Percentiles rank a stretch among this genome's conserved stretches.
These are phyloP conservation scores for Amanita muscaria DNA, from an alignment of 768 basidiomycete species.

Conservation along the genomic window DNA sequence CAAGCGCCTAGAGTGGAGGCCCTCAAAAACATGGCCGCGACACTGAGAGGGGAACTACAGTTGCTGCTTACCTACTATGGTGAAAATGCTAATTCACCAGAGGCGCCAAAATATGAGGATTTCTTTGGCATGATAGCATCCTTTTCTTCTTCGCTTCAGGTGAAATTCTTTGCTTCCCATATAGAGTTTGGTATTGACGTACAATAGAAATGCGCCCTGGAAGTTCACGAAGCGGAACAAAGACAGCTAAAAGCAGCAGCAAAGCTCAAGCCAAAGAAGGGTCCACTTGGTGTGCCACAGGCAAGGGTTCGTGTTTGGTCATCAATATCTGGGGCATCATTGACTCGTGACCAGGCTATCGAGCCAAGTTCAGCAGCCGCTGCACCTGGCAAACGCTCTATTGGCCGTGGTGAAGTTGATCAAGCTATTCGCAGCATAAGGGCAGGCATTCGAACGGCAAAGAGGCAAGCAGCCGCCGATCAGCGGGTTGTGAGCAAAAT, in stretches of 20 bases:
- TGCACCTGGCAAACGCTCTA: constrained; percentile 38
- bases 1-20: constrained; percentile 51
- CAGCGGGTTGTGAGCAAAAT: constrained; percentile 74
- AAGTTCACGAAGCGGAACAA: constrained; percentile 45
- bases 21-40: constrained; percentile 47
- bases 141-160: constrained; percentile 69
- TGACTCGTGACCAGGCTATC: neutral
- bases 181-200: neutral
- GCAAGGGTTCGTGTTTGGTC: constrained; percentile 16
- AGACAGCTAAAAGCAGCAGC: constrained; percentile 20
- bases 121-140: constrained; percentile 71
- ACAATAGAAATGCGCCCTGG: constrained; percentile 59
- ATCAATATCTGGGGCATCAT: neutral
- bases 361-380: constrained; percentile 13
- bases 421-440: constrained; percentile 77
- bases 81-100: constrained; percentile 55
- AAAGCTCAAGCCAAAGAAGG: constrained; percentile 17
- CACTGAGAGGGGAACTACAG: constrained; percentile 52
- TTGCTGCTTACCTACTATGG: constrained; percentile 67
- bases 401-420: constrained; percentile 76
- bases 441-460: constrained; percentile 46
- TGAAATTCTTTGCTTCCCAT: constrained; percentile 16
- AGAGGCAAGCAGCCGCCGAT: constrained; percentile 15
- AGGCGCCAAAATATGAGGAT: constrained; percentile 69
- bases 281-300: constrained; percentile 12